These are phyloP conservation scores for Inonotus obliquus DNA, from an alignment of 1,284 basidiomycete genomes.

Conservation along the genomic window DNA sequence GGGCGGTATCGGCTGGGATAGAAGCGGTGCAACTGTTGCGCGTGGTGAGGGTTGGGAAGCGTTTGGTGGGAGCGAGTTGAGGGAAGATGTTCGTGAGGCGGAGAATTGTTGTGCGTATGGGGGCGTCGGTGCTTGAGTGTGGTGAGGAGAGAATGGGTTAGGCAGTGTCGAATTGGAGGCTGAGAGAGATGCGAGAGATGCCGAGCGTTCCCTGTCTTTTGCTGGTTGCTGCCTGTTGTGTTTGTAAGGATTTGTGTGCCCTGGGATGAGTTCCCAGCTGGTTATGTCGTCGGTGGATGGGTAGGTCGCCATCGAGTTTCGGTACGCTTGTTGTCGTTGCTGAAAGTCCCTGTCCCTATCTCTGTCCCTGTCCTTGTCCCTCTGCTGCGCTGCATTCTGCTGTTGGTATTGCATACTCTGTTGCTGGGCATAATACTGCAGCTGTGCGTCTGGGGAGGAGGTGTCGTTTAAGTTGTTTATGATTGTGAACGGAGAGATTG, in stretches of 20 bases:
- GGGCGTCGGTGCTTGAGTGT: not conserved
- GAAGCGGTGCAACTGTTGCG: not conserved
- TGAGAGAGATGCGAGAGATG: not conserved
- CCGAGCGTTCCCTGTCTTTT: slow-evolving; percentile 7
- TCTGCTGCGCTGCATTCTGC: not conserved
- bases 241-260: not conserved
- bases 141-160: slow-evolving; percentile 1
- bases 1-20: not conserved
- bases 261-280: slow-evolving; percentile 1
- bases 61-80: slow-evolving; percentile 14
- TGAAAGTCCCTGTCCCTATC: not conserved
- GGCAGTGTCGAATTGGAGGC: not conserved
- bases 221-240: slow-evolving; percentile 6
- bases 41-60: not conserved
- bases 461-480: not conserved
- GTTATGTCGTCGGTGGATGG: not conserved
- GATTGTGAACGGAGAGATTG: slow-evolving; percentile 12
- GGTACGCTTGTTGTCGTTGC: not conserved
- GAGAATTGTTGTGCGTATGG: slow-evolving; percentile 7
- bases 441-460: not conserved
- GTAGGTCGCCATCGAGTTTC: slow-evolving; percentile 4
- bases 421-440: not conserved
- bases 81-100: slow-evolving; percentile 7
- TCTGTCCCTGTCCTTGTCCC: not conserved
- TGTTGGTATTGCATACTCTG: slow-evolving; percentile 3